These are phyloP conservation scores for Aspergillus pseudonomiae DNA, from an alignment of 2,329 filamentous ascomycete species.

Conservation along the genomic window DNA sequence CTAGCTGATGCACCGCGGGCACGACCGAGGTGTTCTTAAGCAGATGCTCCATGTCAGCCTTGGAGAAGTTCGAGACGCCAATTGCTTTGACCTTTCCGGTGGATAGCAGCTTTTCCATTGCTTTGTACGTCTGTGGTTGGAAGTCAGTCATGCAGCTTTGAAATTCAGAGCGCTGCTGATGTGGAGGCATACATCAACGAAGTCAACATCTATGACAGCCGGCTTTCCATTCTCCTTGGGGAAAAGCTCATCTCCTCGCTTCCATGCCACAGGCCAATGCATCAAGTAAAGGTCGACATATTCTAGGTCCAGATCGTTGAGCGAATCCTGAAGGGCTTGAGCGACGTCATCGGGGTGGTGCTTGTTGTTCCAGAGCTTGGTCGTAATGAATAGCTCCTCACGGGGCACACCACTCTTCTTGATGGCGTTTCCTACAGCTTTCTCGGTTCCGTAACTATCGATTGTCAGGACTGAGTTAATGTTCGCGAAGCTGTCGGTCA, in stretches of 20 bases:
- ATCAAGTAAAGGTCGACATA: conserved; percentile 73
- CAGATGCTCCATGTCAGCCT: conserved; percentile 52
- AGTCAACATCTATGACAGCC: conserved; percentile 49
- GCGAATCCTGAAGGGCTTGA: conserved; percentile 61
- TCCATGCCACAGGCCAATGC: conserved; percentile 64
- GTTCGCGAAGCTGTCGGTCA: neutral
- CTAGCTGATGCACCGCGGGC: conserved; percentile 55
- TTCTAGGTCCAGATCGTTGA: conserved; percentile 65
- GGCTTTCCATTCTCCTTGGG: conserved; percentile 51
- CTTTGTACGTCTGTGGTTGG: conserved; percentile 51
- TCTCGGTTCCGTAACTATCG: conserved; percentile 63
- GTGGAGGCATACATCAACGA: conserved; percentile 46
- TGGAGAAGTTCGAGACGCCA: conserved; percentile 57
- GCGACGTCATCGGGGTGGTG: conserved; percentile 65
- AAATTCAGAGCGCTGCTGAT: neutral
- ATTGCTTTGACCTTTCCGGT: conserved; percentile 53
- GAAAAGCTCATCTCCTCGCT: conserved; percentile 50
- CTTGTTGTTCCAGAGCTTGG: conserved; percentile 69
- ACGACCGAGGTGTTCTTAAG: conserved; percentile 49
- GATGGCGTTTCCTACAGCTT: conserved; percentile 67
- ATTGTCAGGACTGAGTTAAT: conserved; percentile 5
- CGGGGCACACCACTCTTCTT: conserved; percentile 66
- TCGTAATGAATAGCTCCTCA: conserved; percentile 67
- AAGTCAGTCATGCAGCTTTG: neutral
- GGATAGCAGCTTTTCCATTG: conserved; percentile 49